Evolutionary conservation across 208 protist genomes (phyloP).

Genomic region (Acanthamoeba royreba): DNA sequence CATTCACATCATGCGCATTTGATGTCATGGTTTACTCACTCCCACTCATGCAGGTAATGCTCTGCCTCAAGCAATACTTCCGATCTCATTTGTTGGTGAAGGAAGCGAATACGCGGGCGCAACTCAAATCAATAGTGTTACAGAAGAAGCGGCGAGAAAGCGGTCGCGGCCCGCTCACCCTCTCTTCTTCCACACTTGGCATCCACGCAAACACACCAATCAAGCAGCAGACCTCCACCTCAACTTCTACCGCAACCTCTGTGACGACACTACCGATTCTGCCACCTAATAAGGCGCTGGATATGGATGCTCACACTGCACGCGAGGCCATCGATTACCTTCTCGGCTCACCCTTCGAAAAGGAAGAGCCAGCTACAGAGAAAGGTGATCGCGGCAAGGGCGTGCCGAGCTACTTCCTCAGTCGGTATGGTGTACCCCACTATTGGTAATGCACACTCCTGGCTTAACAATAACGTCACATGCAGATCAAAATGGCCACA

Average conservation of each 20-base stretch:
- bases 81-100: slow-evolving; percentile 49
- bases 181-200: neutral
- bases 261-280: no score
- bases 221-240: no score
- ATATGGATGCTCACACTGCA: neutral
- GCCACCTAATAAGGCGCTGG: slow-evolving; percentile 1
- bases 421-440: neutral
- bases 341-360: neutral
- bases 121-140: neutral
- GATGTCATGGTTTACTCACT: no score
- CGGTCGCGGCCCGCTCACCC: neutral
- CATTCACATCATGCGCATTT: no score
- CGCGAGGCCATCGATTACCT: slow-evolving; percentile 35
- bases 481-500: slow-evolving; percentile 23
- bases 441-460: no score
- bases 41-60: neutral
- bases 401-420: neutral
- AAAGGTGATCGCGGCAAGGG: neutral
- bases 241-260: no score
- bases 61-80: slow-evolving; percentile 57
- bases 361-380: neutral
- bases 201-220: neutral
- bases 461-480: no score
- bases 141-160: neutral
- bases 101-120: neutral